A percentile compares a stretch with the other conserved stretches of the same genome.
Evolutionary conservation across 768 basidiomycete genomes (phyloP).

Genomic region (Lactarius sanguifluus): DNA sequence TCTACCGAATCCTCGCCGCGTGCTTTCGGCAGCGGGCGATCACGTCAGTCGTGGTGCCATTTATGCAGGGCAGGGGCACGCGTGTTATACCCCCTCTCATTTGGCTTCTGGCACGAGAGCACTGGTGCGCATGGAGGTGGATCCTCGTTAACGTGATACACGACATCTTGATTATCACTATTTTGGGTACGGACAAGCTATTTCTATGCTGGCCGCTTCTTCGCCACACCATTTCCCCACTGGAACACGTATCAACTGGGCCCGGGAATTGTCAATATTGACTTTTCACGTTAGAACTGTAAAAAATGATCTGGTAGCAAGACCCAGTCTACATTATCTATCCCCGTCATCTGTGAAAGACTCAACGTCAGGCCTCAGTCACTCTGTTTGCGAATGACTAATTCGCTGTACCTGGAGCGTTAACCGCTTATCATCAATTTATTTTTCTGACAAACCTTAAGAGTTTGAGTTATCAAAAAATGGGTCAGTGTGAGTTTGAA

Average conservation of each 20-base stretch:
- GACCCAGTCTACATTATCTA: background rate
- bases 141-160: background rate
- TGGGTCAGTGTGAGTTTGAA: too few relatives aligned
- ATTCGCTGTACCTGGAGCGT: background rate
- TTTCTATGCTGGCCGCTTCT: background rate
- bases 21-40: background rate
- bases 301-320: background rate
- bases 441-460: too few relatives aligned
- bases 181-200: background rate
- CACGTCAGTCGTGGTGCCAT: background rate
- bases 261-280: background rate
- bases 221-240: background rate
- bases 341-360: background rate
- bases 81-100: background rate
- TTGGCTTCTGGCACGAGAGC: background rate
- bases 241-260: background rate
- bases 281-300: background rate
- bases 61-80: background rate
- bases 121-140: background rate
- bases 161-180: background rate
- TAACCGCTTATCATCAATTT: background rate
- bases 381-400: background rate
- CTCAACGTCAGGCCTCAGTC: too few relatives aligned
- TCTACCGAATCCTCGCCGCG: background rate
- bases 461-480: too few relatives aligned